phyloP scores from a whole-genome alignment of 805 yeast species.

The Peterozyma xylosa region DNA sequence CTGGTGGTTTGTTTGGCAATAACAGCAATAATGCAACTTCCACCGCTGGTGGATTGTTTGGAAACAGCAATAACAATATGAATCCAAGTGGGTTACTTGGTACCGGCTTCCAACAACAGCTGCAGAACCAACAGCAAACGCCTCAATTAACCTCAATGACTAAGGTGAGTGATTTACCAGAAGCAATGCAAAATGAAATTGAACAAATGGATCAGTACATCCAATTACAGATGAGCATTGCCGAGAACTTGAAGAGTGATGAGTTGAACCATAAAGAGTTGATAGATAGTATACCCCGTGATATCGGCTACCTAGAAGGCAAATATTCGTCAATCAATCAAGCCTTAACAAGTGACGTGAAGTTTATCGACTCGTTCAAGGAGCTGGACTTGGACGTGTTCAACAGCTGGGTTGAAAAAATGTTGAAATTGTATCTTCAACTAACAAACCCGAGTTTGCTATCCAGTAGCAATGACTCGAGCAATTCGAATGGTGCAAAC shows the following conservation, averaged over 20 bases:
- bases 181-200: conserved; percentile 57
- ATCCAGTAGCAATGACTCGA: background rate
- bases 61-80: conserved; percentile 10
- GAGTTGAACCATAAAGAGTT: conserved; percentile 54
- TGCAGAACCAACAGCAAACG: conserved; percentile 33
- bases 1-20: conserved; percentile 22
- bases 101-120: conserved; percentile 23
- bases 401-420: conserved; percentile 30
- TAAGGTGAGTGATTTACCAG: conserved; percentile 67
- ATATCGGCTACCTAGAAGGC: conserved; percentile 54
- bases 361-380: conserved; percentile 36
- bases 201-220: conserved; percentile 67
- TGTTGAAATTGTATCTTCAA: conserved; percentile 26
- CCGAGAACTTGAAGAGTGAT: conserved; percentile 59
- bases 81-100: conserved; percentile 12
- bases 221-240: conserved; percentile 64
- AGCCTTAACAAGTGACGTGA: conserved; percentile 44
- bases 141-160: conserved; percentile 65
- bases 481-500: conserved; percentile 15
- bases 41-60: conserved; percentile 21
- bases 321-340: conserved; percentile 59
- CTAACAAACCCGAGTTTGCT: conserved; percentile 25
- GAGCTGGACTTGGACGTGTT: conserved; percentile 25
- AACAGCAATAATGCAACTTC: conserved; percentile 1
- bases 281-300: conserved; percentile 67